Conservation (phyloP, 148 eudicot species). For the Selenicereus undatus region DNA sequence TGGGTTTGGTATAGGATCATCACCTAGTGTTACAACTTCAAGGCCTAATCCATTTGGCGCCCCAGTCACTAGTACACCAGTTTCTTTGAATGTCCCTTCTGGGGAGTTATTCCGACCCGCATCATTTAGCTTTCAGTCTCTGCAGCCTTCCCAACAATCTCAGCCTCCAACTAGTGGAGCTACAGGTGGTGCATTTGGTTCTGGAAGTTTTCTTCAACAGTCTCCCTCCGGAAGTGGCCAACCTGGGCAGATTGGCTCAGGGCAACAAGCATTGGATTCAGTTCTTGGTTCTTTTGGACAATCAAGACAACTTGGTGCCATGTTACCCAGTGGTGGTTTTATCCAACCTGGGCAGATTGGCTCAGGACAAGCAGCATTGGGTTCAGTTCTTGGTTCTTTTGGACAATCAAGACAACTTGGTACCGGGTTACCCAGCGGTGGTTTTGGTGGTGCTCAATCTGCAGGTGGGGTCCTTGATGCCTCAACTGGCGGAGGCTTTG, state of each 20-base stretch:
- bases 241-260: slow-evolving; percentile 70
- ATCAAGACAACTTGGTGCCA: slow-evolving; percentile 86
- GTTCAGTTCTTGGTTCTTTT: slow-evolving; percentile 91
- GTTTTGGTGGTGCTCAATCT: slow-evolving; percentile 34
- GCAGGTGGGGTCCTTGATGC: slow-evolving; percentile 31
- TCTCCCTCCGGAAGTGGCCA: slow-evolving; percentile 56
- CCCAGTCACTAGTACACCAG: slow-evolving; percentile 26
- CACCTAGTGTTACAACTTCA: slow-evolving; percentile 36
- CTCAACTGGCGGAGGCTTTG: slow-evolving; percentile 26
- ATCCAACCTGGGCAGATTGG: slow-evolving; percentile 34
- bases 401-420: slow-evolving; percentile 99
- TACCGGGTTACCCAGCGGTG: slow-evolving; percentile 40
- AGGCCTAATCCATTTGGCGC: slow-evolving; percentile 77
- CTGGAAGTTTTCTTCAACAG: slow-evolving; percentile 40
- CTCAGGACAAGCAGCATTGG: slow-evolving; percentile 81
- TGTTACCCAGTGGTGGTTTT: slow-evolving; percentile 39
- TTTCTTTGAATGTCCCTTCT: slow-evolving; percentile 43
- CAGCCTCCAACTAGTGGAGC: slow-evolving; percentile 40
- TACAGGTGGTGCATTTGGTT: slow-evolving; percentile 46
- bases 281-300: slow-evolving; percentile 96
- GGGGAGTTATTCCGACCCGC: slow-evolving; percentile 86
- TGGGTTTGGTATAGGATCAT: slow-evolving; percentile 78
- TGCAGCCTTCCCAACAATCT: slow-evolving; percentile 49
- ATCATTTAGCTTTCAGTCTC: slow-evolving; percentile 72
- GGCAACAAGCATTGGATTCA: slow-evolving; percentile 89